Evolutionary conservation across 768 basidiomycete genomes (phyloP).

Genomic region (Cytidiella melzeri): DNA sequence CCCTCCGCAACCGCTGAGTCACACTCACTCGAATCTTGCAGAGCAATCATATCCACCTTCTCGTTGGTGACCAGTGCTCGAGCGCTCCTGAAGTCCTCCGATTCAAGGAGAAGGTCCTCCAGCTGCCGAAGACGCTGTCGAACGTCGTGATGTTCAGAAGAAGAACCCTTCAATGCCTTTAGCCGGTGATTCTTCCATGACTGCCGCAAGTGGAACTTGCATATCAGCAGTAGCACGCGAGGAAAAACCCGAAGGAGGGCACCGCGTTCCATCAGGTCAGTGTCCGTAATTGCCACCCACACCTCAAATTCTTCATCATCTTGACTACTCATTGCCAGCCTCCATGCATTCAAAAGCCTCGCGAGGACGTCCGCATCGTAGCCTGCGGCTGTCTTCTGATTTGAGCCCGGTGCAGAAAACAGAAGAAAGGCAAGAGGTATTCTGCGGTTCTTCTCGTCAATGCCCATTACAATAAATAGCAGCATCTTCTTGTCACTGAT

Average conservation of each 20-base stretch:
- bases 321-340: neutral
- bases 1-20: no score
- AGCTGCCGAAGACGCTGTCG: constrained; percentile 1
- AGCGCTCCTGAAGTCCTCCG: neutral
- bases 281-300: no score
- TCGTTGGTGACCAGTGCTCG: neutral
- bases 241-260: constrained; percentile 28
- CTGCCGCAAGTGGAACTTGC: no score
- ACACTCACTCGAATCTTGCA: no score
- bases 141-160: neutral
- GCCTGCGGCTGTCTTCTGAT: constrained; percentile 17
- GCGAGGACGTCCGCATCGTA: constrained; percentile 19
- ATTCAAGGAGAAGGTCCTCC: neutral
- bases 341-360: constrained; percentile 20
- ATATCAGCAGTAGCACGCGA: constrained; percentile 26
- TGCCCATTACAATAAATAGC: constrained; percentile 29
- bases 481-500: no score
- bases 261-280: constrained; percentile 27
- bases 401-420: constrained; percentile 16
- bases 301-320: no score
- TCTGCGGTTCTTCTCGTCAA: constrained; percentile 24
- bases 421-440: constrained; percentile 30
- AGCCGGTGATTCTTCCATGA: constrained; percentile 23
- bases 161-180: neutral
- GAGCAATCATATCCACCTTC: no score